Evolutionary conservation across 2,329 filamentous ascomycete species (phyloP).

Genomic region (Dendryphion nanum): DNA sequence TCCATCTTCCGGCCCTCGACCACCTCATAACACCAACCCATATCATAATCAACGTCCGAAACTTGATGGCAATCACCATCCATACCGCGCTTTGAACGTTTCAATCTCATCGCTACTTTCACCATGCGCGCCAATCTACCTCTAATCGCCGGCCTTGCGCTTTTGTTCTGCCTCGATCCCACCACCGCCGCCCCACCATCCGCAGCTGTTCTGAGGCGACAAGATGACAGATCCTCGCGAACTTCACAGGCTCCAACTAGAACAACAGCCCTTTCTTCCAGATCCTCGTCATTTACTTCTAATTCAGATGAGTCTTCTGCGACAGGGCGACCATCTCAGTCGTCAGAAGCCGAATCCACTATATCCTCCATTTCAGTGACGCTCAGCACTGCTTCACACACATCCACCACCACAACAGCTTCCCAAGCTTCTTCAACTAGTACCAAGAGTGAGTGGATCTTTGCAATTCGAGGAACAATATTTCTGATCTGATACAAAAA

Average conservation of each 20-base stretch:
- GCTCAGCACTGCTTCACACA: conserved; percentile 13
- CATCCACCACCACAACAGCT: conserved; percentile 14
- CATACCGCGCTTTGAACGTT: background rate
- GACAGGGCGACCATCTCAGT: conserved; percentile 9
- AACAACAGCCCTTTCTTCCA: conserved; percentile 11
- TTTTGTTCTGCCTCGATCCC: conserved; percentile 25
- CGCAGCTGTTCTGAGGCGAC: conserved; percentile 25
- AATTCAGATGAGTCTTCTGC: conserved; percentile 7
- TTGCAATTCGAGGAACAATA: too few relatives aligned
- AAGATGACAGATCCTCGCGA: conserved; percentile 23
- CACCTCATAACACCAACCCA: too few relatives aligned
- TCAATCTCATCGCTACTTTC: conserved; percentile 7
- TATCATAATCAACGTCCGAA: background rate
- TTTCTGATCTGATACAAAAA: too few relatives aligned
- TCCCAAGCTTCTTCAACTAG: conserved; percentile 17
- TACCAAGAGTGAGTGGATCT: conserved; percentile 16
- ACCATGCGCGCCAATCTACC: conserved; percentile 28
- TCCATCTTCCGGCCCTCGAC: too few relatives aligned
- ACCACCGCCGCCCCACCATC: conserved; percentile 20
- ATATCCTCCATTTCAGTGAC: conserved; percentile 10
- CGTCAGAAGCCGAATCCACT: too few relatives aligned
- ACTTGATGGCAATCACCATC: background rate
- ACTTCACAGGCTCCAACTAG: conserved; percentile 13
- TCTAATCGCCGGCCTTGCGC: conserved; percentile 23
- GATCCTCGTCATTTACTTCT: conserved; percentile 13